Base-by-base conservation (phyloP, 164 flowering plant species). In the Saururus chinensis region DNA sequence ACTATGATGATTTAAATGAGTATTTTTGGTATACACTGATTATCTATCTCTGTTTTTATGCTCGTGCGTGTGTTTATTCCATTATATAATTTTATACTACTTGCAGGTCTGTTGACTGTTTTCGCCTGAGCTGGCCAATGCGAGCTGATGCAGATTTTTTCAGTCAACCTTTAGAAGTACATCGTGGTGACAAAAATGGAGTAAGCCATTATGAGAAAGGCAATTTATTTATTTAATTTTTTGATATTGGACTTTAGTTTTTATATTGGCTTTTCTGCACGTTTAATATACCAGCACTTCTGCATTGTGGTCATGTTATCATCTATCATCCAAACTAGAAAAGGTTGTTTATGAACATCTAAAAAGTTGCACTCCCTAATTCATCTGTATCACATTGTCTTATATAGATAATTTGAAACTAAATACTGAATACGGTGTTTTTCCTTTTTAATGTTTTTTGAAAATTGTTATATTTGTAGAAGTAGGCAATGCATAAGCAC, bases 91-190 rank as follows among this genome's bases (percentile, higher is more conserved):
- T 45, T 45, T 45, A 9, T 17, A 45, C 14, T 45, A 45, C 49
- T 45, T 45, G 30, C 59, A 92, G 98, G 98, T 92, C 98, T 20
- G 89, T 77, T 61, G 97, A 86, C 72, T 89, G 98, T 73, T 92
- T 92, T 59, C 87, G 98, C 26, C 76, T 92, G 62, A 95, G 97
- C 63, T 92, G 98, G 98, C 98, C 98, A 11, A 89, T 92, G 98
- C 85, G 96, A 19, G 93, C 88, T 21, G 96, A 86, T 78, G 89
- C 96, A 58, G 97, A 92, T 83, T 92, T 89, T 78, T 92, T 92
- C 67, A 81, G 79, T 53, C 64, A 65, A 60, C 76, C 84, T 35
- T 16, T 19, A 24, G 78, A 72, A 56, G 71, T 68, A 45, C 64
- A 20, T 19, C 72, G 22, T 30, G 57, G 9, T 41, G 84, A 79